These are phyloP conservation scores for Fusarium marasasianum DNA, from an alignment of 2,329 filamentous ascomycete genomes.

Conservation along the genomic window DNA sequence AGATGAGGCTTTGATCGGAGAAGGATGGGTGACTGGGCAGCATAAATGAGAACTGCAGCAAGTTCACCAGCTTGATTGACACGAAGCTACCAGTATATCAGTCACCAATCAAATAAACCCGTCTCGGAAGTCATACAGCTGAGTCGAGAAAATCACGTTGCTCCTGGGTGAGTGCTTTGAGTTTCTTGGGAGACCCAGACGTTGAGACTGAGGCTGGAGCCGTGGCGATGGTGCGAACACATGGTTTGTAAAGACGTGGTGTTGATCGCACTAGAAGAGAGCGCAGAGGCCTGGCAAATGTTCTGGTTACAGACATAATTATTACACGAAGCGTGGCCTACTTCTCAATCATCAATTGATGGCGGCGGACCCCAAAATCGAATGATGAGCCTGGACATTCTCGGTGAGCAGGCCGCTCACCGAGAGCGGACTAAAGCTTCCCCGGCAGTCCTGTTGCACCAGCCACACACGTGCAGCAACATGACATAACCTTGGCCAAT, in stretches of 20 bases:
- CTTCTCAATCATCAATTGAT: constrained; percentile 16
- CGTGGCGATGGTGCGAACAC: constrained; percentile 35
- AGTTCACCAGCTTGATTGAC: constrained; percentile 98
- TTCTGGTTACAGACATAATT: constrained; percentile 34
- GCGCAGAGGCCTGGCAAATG: constrained; percentile 27
- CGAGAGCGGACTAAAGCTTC: constrained; percentile 40
- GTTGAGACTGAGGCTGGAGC: constrained; percentile 32
- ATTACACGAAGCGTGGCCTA: neutral
- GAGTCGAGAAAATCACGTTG: constrained; percentile 81
- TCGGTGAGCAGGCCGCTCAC: constrained; percentile 30
- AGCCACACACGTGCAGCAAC: constrained; percentile 38
- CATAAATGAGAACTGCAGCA: constrained; percentile 95
- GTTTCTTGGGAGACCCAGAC: constrained; percentile 49
- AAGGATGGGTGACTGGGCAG: constrained; percentile 84
- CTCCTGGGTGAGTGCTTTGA: constrained; percentile 71
- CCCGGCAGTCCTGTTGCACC: constrained; percentile 22
- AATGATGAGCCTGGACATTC: constrained; percentile 33
- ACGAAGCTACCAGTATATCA: constrained; percentile 67
- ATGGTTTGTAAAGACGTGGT: constrained; percentile 21
- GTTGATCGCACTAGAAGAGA: constrained; percentile 26
- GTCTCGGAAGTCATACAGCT: constrained; percentile 61
- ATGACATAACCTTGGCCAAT: constrained; percentile 43
- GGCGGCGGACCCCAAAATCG: constrained; percentile 26
- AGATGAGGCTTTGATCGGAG: constrained; percentile 85
- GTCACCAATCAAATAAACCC: neutral